phyloP scores from a whole-genome alignment of 2,329 filamentous ascomycete species.

The Colletotrichum neosansevieriae region DNA sequence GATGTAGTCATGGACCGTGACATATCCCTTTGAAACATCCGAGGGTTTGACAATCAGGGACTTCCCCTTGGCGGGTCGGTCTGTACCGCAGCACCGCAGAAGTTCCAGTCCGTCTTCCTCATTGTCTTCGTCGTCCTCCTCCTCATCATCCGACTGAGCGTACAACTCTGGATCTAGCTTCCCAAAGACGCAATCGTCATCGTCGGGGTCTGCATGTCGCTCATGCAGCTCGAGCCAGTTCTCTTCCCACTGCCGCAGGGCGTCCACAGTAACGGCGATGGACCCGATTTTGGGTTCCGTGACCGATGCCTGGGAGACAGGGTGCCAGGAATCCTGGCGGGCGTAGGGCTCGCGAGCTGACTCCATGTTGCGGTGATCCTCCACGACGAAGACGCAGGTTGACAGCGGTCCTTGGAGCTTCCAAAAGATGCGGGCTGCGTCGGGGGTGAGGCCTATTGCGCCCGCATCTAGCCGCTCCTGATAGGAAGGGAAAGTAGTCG shows the following conservation, averaged over 20 bases:
- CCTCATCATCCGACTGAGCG: not conserved
- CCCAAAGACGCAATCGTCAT: conserved; percentile 4
- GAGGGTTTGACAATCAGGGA: conserved; percentile 5
- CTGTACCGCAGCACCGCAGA: conserved; percentile 4
- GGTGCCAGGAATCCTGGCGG: conserved; percentile 3
- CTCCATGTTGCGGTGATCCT: not conserved
- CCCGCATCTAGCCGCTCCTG: conserved; percentile 1
- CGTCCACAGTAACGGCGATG: conserved; percentile 5
- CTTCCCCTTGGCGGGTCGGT: conserved; percentile 1
- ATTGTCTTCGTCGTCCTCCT: not conserved
- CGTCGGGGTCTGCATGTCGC: conserved; percentile 9
- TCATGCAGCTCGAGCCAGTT: conserved; percentile 12
- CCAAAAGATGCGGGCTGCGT: conserved; percentile 13
- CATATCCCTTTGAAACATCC: not conserved
- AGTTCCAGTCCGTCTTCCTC: not conserved
- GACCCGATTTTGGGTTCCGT: conserved; percentile 10
- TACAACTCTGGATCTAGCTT: conserved; percentile 10
- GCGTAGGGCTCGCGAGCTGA: conserved; percentile 7
- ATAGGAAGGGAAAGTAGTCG: conserved; percentile 10
- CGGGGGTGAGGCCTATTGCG: not conserved
- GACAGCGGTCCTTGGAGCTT: conserved; percentile 7
- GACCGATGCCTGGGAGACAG: not conserved
- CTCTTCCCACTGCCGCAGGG: conserved; percentile 6
- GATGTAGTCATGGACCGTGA: conserved; percentile 5
- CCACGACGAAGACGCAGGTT: conserved; percentile 6